Conservation (phyloP, 2,329 filamentous ascomycete genomes). For the Curvularia lunata region DNA sequence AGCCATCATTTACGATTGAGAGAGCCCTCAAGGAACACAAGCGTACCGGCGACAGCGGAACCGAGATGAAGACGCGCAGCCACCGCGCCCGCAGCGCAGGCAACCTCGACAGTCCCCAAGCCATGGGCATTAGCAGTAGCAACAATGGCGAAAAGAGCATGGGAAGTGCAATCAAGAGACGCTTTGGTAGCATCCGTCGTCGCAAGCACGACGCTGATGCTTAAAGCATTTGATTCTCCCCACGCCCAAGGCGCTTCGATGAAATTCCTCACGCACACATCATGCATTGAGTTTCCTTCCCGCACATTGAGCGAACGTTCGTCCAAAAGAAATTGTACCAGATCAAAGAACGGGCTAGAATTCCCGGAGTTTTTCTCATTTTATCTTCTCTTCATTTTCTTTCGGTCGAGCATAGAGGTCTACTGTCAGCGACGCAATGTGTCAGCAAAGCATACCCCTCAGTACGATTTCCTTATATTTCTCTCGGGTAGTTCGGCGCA, state of each 20-base stretch:
- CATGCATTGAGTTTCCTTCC: not conserved
- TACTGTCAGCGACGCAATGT: not conserved
- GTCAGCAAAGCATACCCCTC: not conserved
- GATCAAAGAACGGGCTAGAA: not conserved
- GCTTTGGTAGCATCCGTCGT: conserved; percentile 55
- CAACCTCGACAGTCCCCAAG: conserved; percentile 38
- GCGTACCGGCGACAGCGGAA: conserved; percentile 49
- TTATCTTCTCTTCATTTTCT: not conserved
- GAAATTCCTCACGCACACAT: not conserved
- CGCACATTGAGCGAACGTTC: not conserved
- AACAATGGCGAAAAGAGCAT: conserved; percentile 48
- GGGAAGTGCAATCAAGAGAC: conserved; percentile 53
- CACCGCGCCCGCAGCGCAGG: conserved; percentile 48
- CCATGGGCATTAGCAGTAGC: conserved; percentile 38
- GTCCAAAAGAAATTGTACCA: conserved; percentile 6
- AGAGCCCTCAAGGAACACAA: conserved; percentile 68
- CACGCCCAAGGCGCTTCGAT: conserved; percentile 1
- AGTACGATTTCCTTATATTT: not conserved
- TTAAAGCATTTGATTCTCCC: conserved; percentile 22
- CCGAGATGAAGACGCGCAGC: conserved; percentile 52
- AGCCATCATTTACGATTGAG: conserved; percentile 75
- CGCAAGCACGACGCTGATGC: conserved; percentile 37
- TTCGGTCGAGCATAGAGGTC: not conserved
- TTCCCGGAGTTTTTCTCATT: not conserved
- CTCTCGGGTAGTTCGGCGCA: not conserved